Evolutionary conservation across 202 grass and related monocot species (phyloP), one percentile per base, ranked within the genome.

Genomic region (Setaria italica): DNA sequence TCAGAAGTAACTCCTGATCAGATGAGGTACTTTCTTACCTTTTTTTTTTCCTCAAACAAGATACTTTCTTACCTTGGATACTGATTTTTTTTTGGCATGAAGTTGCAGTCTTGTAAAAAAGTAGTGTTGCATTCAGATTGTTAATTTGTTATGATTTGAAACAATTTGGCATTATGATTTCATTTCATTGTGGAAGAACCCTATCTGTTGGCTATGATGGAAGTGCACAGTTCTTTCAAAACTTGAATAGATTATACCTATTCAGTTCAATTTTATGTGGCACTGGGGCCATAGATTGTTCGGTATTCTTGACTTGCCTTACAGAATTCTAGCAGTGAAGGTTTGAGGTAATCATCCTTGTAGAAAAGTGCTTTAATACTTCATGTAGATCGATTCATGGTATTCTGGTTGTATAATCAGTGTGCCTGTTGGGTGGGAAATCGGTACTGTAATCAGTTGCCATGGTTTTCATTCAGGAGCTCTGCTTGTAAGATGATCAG

Each of bases 401-500:
- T 63, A 70, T 75, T 9, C 25, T 75, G 9, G 9, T 63, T 68
- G n/a, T 63, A 77, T 66, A 21, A 85, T 9, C 13, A 62, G 47
- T 90, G 62, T 37, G 29, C 25, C 56, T 82, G 41, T 51, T 59
- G 16, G 32, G 56, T 43, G 47, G 25, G 43, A n/a, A 72, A 55
- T 7, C 34, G 47, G 50, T 41, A 21, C 72, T 19, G 29, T 50
- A 29, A 34, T 7, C 25, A 25, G 25, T 70, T 47, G 9, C 21
- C 53, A 70, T 25, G 25, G 16, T 70, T 89, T 58, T 85, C 32
- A 83, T 89, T 46, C 76, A 95, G 96, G 85, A 90, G 93, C 48
- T 95, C 91, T 90, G 96, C 96, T 74, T 99, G 93, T 76, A 99
- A 99, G 90, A 99, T 99, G 96, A 82, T 96, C 76, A 93, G 96